Conservation (phyloP, 306 rosid genomes). For the Rosa persica region DNA sequence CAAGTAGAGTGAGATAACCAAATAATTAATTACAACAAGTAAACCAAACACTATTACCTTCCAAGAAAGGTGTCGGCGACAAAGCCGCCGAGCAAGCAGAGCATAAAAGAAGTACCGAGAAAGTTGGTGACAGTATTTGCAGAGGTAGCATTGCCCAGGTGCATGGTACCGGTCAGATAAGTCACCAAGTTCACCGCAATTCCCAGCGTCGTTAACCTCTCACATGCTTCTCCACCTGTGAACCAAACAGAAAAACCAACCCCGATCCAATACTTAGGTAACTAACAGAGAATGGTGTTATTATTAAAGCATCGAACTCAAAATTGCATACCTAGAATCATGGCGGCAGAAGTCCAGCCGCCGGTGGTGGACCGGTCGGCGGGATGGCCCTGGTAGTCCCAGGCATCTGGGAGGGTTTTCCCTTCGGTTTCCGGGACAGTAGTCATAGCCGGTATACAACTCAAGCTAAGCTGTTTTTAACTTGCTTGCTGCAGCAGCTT, state of each 20-base stretch:
- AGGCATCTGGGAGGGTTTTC: constrained; percentile 64
- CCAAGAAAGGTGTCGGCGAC: constrained; percentile 89
- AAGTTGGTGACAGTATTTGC: constrained; percentile 90
- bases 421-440: constrained; percentile 48
- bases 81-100: constrained; percentile 86
- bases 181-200: constrained; percentile 87
- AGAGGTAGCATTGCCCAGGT: constrained; percentile 83
- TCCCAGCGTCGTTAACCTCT: constrained; percentile 83
- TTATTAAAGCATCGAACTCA: not conserved
- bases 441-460: constrained; percentile 9
- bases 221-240: constrained; percentile 81
- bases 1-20: not conserved
- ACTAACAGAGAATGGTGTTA: not conserved
- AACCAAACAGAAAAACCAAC: not conserved
- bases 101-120: constrained; percentile 88
- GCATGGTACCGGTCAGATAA: constrained; percentile 77
- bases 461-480: not conserved
- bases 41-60: constrained; percentile 38
- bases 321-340: constrained; percentile 55
- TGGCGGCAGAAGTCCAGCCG: constrained; percentile 77
- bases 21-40: not conserved
- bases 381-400: constrained; percentile 69
- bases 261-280: not conserved
- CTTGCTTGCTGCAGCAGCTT: constrained; percentile 7
- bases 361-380: constrained; percentile 67